phyloP scores from a whole-genome alignment of 768 basidiomycete genomes.

The Trichaptum fuscoviolaceum region DNA sequence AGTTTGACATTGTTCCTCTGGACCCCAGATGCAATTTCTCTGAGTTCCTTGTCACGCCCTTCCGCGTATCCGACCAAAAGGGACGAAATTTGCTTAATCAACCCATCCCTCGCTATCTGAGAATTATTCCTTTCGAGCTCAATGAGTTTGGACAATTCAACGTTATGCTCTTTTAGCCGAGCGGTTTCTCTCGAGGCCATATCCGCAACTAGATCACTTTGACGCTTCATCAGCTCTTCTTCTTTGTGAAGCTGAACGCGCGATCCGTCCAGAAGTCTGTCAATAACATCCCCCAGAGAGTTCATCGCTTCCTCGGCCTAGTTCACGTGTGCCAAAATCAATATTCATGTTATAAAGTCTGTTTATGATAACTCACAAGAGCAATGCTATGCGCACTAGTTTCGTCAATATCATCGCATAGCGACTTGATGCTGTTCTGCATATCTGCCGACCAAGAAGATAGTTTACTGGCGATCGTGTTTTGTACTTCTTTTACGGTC shows the following conservation, averaged over 20 bases:
- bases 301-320: constrained; percentile 55
- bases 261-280: constrained; percentile 53
- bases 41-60: constrained; percentile 61
- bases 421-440: constrained; percentile 39
- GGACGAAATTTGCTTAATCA: constrained; percentile 69
- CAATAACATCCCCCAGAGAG: constrained; percentile 53
- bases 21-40: constrained; percentile 49
- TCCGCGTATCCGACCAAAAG: constrained; percentile 67
- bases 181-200: constrained; percentile 48
- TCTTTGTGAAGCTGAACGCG: constrained; percentile 53
- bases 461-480: constrained; percentile 48
- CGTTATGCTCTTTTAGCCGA: constrained; percentile 68
- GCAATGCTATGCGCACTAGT: constrained; percentile 40
- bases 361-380: constrained; percentile 26
- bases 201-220: constrained; percentile 42
- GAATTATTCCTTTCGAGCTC: constrained; percentile 62
- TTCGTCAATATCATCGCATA: constrained; percentile 43
- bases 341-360: background rate
- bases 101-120: constrained; percentile 62
- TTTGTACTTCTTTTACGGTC: constrained; percentile 47
- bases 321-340: background rate
- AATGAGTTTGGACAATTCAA: constrained; percentile 52
- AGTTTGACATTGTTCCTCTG: constrained; percentile 52
- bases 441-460: constrained; percentile 52
- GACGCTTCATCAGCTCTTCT: constrained; percentile 42